Evolutionary conservation across 1,284 basidiomycete genomes (phyloP), one percentile per base, ranked within the genome.

Genomic region (Microbotryum silenes-acaulis): DNA sequence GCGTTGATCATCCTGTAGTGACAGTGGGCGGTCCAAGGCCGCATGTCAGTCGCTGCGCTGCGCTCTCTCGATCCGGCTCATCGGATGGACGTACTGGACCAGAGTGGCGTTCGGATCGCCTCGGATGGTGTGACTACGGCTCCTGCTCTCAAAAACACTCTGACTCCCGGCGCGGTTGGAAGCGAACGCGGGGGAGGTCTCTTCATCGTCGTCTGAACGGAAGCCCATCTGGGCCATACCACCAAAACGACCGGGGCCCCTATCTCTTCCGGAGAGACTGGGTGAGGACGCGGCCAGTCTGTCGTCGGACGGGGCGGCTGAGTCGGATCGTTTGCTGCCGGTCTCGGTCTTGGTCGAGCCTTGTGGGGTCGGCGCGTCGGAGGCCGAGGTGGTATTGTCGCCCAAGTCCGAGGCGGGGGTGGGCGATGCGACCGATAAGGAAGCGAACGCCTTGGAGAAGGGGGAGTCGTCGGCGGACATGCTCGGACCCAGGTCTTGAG

Each of bases 1-100:
- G 66, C 60, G 56, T 65, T 62, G 16, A 68, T 61, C 64, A 68
- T 65, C n/a, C 66, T 68, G 57, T 8, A 31, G 31, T 31, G 31
- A 7, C 31, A 31, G 7, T 8, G 9, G 31, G 31, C 31, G 18
- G 33, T 42, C 6, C 14, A 14, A 23, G 18, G 6, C 1, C 2
- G 20, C 6, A 18, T 2, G 31, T 52, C 44, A 54, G 60, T 29
- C 4, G 8, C 20, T 16, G 9, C 21, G 27, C n/a, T 57, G 1
- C 25, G 23, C 20, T 48, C 54, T 20, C 21, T 18, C 14, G 2
- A 29, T 4, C 4, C 20, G 8, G 37, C 12, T 18, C 16, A n/a
- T 12, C 6, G 37, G 21, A 49, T 44, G 7, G 12, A 25, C 16
- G 31, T 27, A 23, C 18, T 18, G 12, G 12, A 29, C 23, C 9